Conservation (phyloP, 768 basidiomycete genomes). For the Phlegmacium glaucopus region DNA sequence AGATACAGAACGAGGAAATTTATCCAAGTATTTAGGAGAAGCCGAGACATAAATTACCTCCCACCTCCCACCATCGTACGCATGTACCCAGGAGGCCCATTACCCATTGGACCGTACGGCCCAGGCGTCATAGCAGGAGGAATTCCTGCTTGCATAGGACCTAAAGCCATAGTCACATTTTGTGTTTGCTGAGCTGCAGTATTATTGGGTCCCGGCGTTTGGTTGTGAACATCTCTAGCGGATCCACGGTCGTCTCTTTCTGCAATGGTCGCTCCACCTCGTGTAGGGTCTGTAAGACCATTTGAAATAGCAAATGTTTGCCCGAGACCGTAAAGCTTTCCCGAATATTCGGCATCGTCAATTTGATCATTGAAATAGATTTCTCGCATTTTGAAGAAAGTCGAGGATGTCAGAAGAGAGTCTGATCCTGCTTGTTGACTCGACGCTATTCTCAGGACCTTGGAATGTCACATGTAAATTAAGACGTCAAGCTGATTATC, state of each 20-base stretch:
- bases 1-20: conserved; percentile 13
- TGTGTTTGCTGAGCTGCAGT: conserved; percentile 32
- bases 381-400: conserved; percentile 95
- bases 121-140: conserved; percentile 46
- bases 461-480: conserved; percentile 1
- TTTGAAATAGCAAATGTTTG: conserved; percentile 71
- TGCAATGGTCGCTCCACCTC: conserved; percentile 78
- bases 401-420: conserved; percentile 86
- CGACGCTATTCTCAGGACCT: conserved; percentile 87
- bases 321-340: conserved; percentile 81
- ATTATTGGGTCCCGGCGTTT: conserved; percentile 48
- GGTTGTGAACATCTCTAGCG: conserved; percentile 50
- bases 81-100: conserved; percentile 54
- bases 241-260: conserved; percentile 70
- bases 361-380: conserved; percentile 89
- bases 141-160: conserved; percentile 39
- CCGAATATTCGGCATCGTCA: conserved; percentile 79
- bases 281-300: conserved; percentile 59
- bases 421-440: conserved; percentile 99
- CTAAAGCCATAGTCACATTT: conserved; percentile 47
- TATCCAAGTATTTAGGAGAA: conserved; percentile 12
- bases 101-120: conserved; percentile 59
- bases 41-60: conserved; percentile 32
- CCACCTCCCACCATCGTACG: conserved; percentile 57
- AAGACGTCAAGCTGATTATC: background rate